Evolutionary conservation across 2,329 filamentous ascomycete species (phyloP), one percentile per base, ranked within the genome.

Genomic region (Rutstroemia sp.): DNA sequence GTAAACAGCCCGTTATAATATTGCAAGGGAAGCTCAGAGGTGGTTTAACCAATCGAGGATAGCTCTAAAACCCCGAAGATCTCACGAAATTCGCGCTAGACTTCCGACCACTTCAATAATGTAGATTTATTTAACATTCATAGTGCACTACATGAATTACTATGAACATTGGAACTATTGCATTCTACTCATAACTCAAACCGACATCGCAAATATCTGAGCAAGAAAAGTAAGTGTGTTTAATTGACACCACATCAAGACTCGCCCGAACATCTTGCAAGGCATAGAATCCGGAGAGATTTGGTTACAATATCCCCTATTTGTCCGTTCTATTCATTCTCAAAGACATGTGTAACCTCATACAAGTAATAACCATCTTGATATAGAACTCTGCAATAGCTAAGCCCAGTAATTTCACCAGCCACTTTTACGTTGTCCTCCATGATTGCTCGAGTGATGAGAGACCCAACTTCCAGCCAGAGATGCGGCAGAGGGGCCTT

Each of bases 391-490:
- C 8, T 8, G 16, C 16, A 9, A 19, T 4, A 41, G 5, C 19
- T 4, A 54, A n/a, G 12, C 10, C 4, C 2, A 10, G 5, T 49
- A n/a, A 12, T 23, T 18, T 49, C 49, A 12, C 44, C 52, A 12
- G n/a, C 44, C 21, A 39, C 38, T 27, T 34, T 41, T 8, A 10
- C 52, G 14, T 49, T 23, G 2, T 14, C 18, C 49, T 9, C 38
- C 34, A 18, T 49, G 14, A 4, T 49, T 37, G 18, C 52, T 49
- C 27, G 34, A 34, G 14, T 25, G 27, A 2, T 34, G 12, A 3
- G 44, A 49, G 1, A 37, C 42, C 52, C 52, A 54, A 3, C 52
- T 54, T 18, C 52, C 52, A 5, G 52, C 52, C 8, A 54, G 18
- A 21, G 44, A 49, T 8, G 48, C 5, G 12, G 52, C 52, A 54